Percentiles rank a stretch among this genome's conserved stretches.
phyloP scores from a whole-genome alignment of 225 moss, liverwort and hornwort species.

The Polytrichum formosum region DNA sequence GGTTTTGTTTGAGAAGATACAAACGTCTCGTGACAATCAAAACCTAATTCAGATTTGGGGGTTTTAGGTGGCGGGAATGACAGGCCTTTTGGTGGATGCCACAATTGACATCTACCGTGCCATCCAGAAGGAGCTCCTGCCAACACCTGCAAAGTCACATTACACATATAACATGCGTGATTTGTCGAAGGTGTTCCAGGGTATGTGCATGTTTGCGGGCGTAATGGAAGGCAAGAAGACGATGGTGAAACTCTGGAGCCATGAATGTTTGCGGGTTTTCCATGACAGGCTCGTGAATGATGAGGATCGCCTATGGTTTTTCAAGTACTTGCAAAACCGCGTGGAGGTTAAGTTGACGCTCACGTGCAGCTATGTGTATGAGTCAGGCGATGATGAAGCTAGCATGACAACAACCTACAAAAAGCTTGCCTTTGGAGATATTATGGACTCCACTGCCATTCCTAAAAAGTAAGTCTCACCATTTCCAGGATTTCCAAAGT shows the following conservation, averaged over 20 bases:
- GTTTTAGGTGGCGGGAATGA: slow-evolving; percentile 49
- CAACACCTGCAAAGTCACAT: slow-evolving; percentile 81
- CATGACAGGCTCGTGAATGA: slow-evolving; percentile 72
- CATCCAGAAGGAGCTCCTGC: slow-evolving; percentile 69
- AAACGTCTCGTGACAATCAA: no score
- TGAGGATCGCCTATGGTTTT: slow-evolving; percentile 70
- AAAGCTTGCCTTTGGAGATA: slow-evolving; percentile 70
- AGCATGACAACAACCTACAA: slow-evolving; percentile 54
- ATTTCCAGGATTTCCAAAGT: no score
- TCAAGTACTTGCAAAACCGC: slow-evolving; percentile 42
- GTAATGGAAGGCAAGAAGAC: slow-evolving; percentile 74
- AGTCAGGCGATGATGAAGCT: slow-evolving; percentile 35
- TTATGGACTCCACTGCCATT: slow-evolving; percentile 71
- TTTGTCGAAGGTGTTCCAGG: slow-evolving; percentile 75
- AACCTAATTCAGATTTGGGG: no score
- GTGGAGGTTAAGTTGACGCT: slow-evolving; percentile 50
- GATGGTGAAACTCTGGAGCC: slow-evolving; percentile 74
- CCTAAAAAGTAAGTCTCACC: slow-evolving; percentile 52
- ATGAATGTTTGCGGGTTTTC: slow-evolving; percentile 76
- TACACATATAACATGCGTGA: slow-evolving; percentile 79
- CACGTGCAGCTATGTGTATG: slow-evolving; percentile 48
- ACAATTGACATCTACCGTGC: slow-evolving; percentile 77
- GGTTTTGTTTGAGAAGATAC: no score
- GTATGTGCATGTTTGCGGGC: slow-evolving; percentile 73
- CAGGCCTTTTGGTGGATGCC: slow-evolving; percentile 39